These are phyloP conservation scores for Platanus orientalis DNA, from an alignment of 164 flowering plant species.

Conservation along the genomic window DNA sequence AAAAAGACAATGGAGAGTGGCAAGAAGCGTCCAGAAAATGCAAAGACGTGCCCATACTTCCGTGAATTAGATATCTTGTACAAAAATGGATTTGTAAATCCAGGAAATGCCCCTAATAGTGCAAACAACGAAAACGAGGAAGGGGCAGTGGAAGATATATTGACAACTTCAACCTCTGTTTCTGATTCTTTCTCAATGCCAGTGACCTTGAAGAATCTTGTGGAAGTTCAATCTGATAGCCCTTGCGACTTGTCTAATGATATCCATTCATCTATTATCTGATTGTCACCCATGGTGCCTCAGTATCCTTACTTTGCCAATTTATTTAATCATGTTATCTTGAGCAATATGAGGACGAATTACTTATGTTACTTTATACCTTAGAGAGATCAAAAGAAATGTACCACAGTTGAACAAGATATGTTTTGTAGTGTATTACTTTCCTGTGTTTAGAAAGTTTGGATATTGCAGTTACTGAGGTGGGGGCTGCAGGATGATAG, in stretches of 20 bases:
- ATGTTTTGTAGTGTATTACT: too few relatives aligned
- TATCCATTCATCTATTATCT: conserved; percentile 2
- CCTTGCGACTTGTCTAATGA: neutral
- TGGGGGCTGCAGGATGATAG: too few relatives aligned
- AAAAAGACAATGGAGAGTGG: conserved; percentile 26
- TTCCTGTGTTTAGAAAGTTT: too few relatives aligned
- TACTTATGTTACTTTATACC: neutral
- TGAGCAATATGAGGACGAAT: neutral
- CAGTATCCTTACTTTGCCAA: neutral
- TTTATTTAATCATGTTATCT: conserved; percentile 2
- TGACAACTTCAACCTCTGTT: neutral
- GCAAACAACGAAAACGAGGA: conserved; percentile 6
- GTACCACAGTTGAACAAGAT: too few relatives aligned
- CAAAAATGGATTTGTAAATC: conserved; percentile 23
- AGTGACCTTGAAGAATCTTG: conserved; percentile 1
- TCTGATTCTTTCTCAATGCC: conserved; percentile 1
- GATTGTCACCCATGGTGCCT: conserved; percentile 1
- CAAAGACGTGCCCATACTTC: conserved; percentile 42
- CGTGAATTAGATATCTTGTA: conserved; percentile 34
- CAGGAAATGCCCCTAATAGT: conserved; percentile 6
- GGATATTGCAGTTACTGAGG: too few relatives aligned
- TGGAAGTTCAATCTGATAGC: neutral
- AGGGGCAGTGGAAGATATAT: neutral
- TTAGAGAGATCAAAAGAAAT: neutral
- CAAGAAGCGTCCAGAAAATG: conserved; percentile 26